Base-by-base conservation (phyloP, 495 filamentous ascomycete species). In the Trichoderma gamsii region DNA sequence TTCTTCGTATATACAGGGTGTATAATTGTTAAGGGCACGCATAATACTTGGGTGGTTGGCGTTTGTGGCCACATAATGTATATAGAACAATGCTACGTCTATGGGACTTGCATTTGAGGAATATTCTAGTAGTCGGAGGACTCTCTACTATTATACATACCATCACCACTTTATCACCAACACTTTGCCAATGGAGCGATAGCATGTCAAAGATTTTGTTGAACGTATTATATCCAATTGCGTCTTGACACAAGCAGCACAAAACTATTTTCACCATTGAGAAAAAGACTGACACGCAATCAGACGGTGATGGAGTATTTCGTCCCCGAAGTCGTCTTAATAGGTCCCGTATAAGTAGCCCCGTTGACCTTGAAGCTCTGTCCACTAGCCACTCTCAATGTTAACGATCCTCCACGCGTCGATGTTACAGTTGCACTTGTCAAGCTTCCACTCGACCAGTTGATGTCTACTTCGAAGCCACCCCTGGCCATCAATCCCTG, bases 401-500 rank as follows among this genome's bases (percentile, higher is more conserved):
- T 56, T 41, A 71, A 64, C 13, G 63, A 18, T 16, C 63, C 64
- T 51, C 67, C 70, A 9, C 46, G 41, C 11, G 65, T 69, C 3
- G 70, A 71, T 21, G 67, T 69, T 49, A 68, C 43, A 38, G 44
- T 67, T 7, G 66, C 66, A 41, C 51, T 59, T 25, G 15, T 56
- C 6, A 69, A 66, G n/a, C 27, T 27, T 16, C 70, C 65, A 11
- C 67, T 67, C 56, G 76, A 64, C 76, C 80, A 83, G 21, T 59
- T 65, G 35, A 80, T 76, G 4, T 78, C 74, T 23, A 83, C 51
- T 66, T 79, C 73, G 51, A 82, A 81, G 0, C 77, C 79, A 9
- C 79, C 81, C 6, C 79, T 74, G 5, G 79, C 79, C n/a, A 73
- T 69, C 64, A 81, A 75, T 0, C 81, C 79, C 7, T 73, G 74